These are phyloP conservation scores for Purpureocillium lavendulum DNA, from an alignment of 2,329 filamentous ascomycete species.

Conservation along the genomic window DNA sequence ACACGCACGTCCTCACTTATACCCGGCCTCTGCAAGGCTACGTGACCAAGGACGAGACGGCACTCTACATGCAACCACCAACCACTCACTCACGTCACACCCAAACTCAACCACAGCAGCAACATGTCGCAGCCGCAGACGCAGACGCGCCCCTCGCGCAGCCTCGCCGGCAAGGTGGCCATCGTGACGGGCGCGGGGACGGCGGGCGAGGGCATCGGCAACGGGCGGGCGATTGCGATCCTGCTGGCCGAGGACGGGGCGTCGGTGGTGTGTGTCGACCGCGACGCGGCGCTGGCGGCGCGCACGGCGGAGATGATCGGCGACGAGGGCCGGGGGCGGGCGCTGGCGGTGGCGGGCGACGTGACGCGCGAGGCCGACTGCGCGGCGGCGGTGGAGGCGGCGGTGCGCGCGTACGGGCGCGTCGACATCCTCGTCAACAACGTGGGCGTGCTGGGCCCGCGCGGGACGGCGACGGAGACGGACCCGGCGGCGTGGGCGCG, in stretches of 20 bases:
- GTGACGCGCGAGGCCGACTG: slow-evolving; percentile 48
- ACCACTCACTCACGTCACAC: too few relatives aligned
- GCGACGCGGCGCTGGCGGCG: slow-evolving; percentile 37
- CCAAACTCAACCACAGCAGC: too few relatives aligned
- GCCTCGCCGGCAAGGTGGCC: slow-evolving; percentile 15
- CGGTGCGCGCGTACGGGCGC: slow-evolving; percentile 41
- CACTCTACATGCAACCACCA: too few relatives aligned
- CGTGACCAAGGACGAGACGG: too few relatives aligned
- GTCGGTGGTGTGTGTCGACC: slow-evolving; percentile 50
- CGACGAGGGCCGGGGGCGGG: slow-evolving; percentile 27
- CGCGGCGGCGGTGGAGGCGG: slow-evolving; percentile 26
- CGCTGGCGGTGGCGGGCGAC: slow-evolving; percentile 38
- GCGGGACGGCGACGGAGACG: slow-evolving; percentile 51
- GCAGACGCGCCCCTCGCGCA: slow-evolving; percentile 13
- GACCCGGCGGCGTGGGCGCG: slow-evolving; percentile 50
- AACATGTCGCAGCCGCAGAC: slow-evolving; percentile 1
- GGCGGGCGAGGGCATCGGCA: slow-evolving; percentile 48
- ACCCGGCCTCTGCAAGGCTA: too few relatives aligned
- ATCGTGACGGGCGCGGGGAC: slow-evolving; percentile 23
- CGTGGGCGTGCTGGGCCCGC: slow-evolving; percentile 51
- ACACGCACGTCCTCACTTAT: too few relatives aligned
- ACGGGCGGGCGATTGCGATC: slow-evolving; percentile 49
- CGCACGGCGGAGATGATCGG: slow-evolving; percentile 46
- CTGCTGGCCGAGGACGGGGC: slow-evolving; percentile 51
- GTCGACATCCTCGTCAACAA: slow-evolving; percentile 58